Base-by-base conservation (phyloP, 208 protist species). In the Leishmania lainsoni region DNA sequence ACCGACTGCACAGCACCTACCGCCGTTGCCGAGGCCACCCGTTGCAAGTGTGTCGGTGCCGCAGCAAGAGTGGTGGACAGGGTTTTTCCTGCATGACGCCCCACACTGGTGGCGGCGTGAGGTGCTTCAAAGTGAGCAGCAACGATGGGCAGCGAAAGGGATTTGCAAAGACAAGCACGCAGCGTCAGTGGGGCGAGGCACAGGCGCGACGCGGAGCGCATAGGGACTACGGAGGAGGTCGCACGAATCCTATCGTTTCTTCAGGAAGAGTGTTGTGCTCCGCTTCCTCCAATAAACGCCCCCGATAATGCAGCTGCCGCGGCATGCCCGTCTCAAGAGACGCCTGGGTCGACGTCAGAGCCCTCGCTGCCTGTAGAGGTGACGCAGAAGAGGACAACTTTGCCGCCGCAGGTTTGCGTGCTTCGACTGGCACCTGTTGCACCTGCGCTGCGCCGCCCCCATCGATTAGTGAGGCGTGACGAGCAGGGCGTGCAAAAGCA, bases 41-140 rank as follows among this genome's bases (percentile, higher is more conserved):
- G 48, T 26, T 63, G 78, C 58, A 17, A 74, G 78, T 22, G 80
- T 78, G 35, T 39, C 63, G 39, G 80, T 83, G 73, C 80, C 80
- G 10, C 72, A 61, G 35, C 17, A 58, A 8, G 80, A 83, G 61
- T 83, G 59, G 73, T 74, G 51, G n/a, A 66, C 49, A 17, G 80
- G 80, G 12, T 83, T 83, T 22, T 83, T 83, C 63, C 29, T 59
- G 0, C 61, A 83, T 39, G 73, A 78, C 52, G 73, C 80, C 0
- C 80, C 80, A 12, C 26, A 35, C 35, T 83, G 80, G 80, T 83
- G 72, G 73, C 12, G 35, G 6, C 16, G 61, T 22, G 73, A 54
- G 49, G 49, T 83, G 63, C 1, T 5, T 20, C 20, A 74, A 54
- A 4, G 14, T 3, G 48, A 22, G 70, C 70, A 29, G n/a, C 48